Percentiles rank a stretch among this genome's conserved stretches.
Conservation (phyloP, 2,329 filamentous ascomycete species). For the Microdochium nivale region DNA sequence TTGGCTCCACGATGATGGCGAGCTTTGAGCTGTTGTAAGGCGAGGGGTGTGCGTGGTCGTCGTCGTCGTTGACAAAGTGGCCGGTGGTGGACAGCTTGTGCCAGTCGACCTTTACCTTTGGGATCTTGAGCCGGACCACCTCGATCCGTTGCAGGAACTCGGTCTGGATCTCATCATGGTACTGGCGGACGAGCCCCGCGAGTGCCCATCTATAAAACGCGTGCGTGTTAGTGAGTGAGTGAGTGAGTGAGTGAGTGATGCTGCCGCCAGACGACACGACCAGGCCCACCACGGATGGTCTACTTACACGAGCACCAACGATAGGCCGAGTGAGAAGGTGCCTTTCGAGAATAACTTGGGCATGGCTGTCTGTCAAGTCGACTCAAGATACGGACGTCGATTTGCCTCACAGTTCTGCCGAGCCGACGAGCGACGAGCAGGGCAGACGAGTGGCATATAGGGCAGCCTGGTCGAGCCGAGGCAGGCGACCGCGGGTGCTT, state of each 20-base stretch:
- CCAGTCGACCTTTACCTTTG: slow-evolving; percentile 8
- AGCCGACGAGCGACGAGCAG: no score
- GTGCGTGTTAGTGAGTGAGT: background rate
- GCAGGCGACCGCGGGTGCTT: no score
- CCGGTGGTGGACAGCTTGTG: slow-evolving; percentile 5
- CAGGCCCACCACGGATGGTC: background rate
- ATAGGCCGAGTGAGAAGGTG: background rate
- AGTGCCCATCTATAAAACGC: slow-evolving; percentile 33
- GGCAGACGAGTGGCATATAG: no score
- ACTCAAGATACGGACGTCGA: no score
- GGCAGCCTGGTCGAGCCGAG: no score
- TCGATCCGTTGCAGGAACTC: slow-evolving; percentile 26
- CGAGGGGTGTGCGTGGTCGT: slow-evolving; percentile 27
- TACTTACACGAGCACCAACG: background rate
- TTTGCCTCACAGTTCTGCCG: no score
- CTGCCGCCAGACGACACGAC: no score
- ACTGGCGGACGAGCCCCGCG: slow-evolving; percentile 32
- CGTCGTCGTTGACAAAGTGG: slow-evolving; percentile 2
- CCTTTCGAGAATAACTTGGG: background rate
- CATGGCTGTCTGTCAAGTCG: background rate
- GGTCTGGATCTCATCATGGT: slow-evolving; percentile 31
- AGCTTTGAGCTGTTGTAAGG: slow-evolving; percentile 41
- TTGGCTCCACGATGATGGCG: slow-evolving; percentile 42
- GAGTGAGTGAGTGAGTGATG: background rate
- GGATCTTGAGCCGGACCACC: slow-evolving; percentile 29